These are phyloP conservation scores for Hygrophoropsis aurantiaca DNA, from an alignment of 768 basidiomycete genomes.

Conservation along the genomic window DNA sequence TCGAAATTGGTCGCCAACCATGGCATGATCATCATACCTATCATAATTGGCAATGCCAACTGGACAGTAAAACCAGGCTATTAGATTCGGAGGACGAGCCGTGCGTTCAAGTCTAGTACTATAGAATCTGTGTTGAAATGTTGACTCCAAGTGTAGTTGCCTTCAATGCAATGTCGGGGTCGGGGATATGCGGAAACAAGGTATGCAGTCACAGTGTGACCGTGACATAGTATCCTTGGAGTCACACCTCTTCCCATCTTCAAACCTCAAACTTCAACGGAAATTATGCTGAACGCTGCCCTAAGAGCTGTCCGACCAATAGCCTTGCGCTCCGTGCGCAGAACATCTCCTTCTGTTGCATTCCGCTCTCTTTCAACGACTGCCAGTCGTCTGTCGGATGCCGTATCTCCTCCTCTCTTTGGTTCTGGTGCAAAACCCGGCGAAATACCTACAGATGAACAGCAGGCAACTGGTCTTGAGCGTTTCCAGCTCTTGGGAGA, in stretches of 20 bases:
- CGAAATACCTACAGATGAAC: conserved; percentile 77
- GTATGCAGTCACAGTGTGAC: conserved; percentile 25
- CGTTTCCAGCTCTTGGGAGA: conserved; percentile 91
- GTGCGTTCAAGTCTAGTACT: no score
- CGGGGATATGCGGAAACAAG: conserved; percentile 12
- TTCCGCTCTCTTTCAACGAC: conserved; percentile 63
- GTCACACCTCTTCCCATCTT: background rate
- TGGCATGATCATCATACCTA: no score
- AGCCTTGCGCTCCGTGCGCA: conserved; percentile 18
- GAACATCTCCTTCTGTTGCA: conserved; percentile 21
- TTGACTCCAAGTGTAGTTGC: background rate
- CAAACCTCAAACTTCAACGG: conserved; percentile 14
- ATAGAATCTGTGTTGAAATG: no score
- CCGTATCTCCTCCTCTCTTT: conserved; percentile 64
- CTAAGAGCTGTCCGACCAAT: conserved; percentile 26
- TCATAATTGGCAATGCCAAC: no score
- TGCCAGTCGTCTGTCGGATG: conserved; percentile 52
- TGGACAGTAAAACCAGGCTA: no score
- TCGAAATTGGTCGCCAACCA: no score
- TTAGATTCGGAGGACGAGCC: no score
- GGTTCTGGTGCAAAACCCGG: conserved; percentile 74
- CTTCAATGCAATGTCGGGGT: background rate
- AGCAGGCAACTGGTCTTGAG: conserved; percentile 95
- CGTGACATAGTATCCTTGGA: background rate
- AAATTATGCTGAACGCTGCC: conserved; percentile 25